These are phyloP conservation scores for Venturia pyrina DNA, from an alignment of 2,329 filamentous ascomycete species.

Conservation along the genomic window DNA sequence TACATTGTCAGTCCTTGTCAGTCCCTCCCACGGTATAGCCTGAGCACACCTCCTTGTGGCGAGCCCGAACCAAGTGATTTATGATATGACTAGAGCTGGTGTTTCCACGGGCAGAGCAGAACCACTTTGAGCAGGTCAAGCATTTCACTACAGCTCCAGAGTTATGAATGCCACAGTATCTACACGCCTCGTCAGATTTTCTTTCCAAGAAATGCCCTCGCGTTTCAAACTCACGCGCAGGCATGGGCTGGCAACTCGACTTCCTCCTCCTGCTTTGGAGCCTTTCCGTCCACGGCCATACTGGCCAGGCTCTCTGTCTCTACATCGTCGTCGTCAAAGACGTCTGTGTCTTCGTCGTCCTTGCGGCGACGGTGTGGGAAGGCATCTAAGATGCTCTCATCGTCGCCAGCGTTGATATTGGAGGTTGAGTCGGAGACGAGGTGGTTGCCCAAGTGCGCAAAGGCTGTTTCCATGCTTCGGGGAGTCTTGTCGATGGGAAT, in stretches of 20 bases:
- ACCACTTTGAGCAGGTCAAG: conserved; percentile 93
- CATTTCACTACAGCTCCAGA: conserved; percentile 94
- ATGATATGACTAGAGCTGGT: conserved; percentile 96
- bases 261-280: conserved; percentile 60
- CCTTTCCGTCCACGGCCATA: conserved; percentile 66
- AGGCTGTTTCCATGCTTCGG: conserved; percentile 7
- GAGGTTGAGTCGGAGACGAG: conserved; percentile 73
- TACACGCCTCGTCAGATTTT: conserved; percentile 27
- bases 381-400: conserved; percentile 72
- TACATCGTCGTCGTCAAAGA: conserved; percentile 68
- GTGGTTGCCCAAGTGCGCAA: conserved; percentile 52
- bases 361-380: conserved; percentile 56
- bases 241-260: conserved; percentile 81
- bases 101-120: conserved; percentile 94
- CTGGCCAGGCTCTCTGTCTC: conserved; percentile 55
- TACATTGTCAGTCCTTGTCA: not conserved
- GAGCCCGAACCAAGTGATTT: conserved; percentile 91
- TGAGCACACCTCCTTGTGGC: conserved; percentile 71
- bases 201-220: not conserved
- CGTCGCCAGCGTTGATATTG: conserved; percentile 83
- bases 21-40: not conserved
- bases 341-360: conserved; percentile 81
- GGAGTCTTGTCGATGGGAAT: not conserved
- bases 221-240: conserved; percentile 63
- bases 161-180: conserved; percentile 96